Conservation (phyloP, 2,329 filamentous ascomycete species). For the Diplodia sapinea region DNA sequence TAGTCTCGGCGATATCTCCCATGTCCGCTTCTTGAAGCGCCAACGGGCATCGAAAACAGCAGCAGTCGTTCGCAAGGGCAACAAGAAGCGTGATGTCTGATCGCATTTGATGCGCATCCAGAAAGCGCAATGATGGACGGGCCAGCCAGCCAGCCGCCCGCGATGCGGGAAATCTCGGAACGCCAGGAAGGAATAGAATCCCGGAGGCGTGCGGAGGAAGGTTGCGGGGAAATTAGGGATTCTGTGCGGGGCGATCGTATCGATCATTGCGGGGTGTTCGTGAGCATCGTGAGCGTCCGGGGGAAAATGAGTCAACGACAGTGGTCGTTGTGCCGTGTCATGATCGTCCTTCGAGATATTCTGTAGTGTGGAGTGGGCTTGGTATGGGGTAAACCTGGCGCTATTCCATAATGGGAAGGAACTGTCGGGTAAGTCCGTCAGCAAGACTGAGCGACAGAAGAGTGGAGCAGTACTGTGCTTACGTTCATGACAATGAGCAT, state of each 20-base stretch:
- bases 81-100: background rate
- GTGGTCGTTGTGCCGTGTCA: background rate
- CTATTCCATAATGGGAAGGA: slow-evolving; percentile 28
- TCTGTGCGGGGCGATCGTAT: slow-evolving; percentile 17
- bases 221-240: slow-evolving; percentile 25
- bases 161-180: slow-evolving; percentile 20
- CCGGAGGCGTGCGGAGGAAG: slow-evolving; percentile 13
- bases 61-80: slow-evolving; percentile 2
- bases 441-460: slow-evolving; percentile 3
- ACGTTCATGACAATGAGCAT: slow-evolving; percentile 99
- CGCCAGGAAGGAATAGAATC: slow-evolving; percentile 6
- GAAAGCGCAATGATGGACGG: slow-evolving; percentile 14
- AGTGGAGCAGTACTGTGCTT: slow-evolving; percentile 54
- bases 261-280: slow-evolving; percentile 17
- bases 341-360: slow-evolving; percentile 13
- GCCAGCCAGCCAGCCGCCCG: slow-evolving; percentile 17
- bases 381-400: slow-evolving; percentile 5
- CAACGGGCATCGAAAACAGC: slow-evolving; percentile 11
- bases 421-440: slow-evolving; percentile 22
- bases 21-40: slow-evolving; percentile 1
- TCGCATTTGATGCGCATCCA: slow-evolving; percentile 3
- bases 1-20: slow-evolving; percentile 7
- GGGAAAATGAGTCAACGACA: slow-evolving; percentile 18
- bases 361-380: slow-evolving; percentile 21
- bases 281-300: slow-evolving; percentile 18